Evolutionary conservation across 73 alveolate genomes (phyloP).

Genomic region (Effrenium voratum): DNA sequence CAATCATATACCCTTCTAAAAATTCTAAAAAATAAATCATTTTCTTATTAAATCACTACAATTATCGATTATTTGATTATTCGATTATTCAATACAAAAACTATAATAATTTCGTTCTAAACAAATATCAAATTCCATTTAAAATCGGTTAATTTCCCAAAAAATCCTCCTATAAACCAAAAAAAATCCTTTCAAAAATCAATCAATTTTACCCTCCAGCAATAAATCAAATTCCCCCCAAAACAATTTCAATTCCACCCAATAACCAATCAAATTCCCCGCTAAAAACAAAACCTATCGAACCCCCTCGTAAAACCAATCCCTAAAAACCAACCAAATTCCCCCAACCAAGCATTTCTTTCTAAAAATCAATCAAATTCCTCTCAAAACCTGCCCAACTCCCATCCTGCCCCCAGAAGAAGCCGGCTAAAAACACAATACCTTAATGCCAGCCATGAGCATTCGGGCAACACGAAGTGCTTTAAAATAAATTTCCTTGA

Average conservation of each 20-base stretch:
- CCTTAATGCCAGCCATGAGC: not conserved
- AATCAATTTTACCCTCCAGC: not conserved
- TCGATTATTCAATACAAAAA: not conserved
- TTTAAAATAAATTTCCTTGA: too few relatives aligned
- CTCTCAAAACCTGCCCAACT: not conserved
- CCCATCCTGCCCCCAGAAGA: not conserved
- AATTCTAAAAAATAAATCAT: not conserved
- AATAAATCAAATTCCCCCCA: not conserved
- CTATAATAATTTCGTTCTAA: too few relatives aligned
- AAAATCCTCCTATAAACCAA: not conserved
- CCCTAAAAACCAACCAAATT: not conserved
- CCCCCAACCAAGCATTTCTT: not conserved
- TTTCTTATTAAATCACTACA: not conserved
- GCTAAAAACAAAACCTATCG: not conserved
- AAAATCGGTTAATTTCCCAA: not conserved
- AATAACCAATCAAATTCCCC: not conserved
- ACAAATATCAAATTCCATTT: too few relatives aligned
- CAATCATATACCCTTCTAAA: not conserved
- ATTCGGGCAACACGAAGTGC: not conserved
- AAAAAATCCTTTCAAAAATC: not conserved
- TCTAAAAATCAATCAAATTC: not conserved
- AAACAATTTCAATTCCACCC: too few relatives aligned
- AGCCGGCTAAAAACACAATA: not conserved
- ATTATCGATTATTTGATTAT: not conserved
- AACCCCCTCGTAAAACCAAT: not conserved